phyloP scores from a whole-genome alignment of 2,329 filamentous ascomycete species.

The Ascosphaera acerosa region DNA sequence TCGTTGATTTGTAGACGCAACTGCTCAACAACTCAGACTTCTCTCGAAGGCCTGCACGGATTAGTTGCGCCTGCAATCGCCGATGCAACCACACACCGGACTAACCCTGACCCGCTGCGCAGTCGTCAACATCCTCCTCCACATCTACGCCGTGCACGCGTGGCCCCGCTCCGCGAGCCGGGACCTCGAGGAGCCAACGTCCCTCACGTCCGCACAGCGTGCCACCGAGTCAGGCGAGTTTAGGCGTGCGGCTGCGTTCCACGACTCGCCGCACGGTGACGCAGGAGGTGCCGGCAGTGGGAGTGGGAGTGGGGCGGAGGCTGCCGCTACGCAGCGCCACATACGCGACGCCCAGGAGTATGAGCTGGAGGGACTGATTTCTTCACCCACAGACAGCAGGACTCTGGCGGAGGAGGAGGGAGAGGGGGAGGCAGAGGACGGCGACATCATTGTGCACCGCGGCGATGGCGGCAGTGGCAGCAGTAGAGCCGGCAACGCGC shows the following conservation, averaged over 20 bases:
- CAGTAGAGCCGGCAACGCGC: too few relatives aligned
- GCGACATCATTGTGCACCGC: too few relatives aligned
- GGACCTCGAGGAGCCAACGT: constrained; percentile 1
- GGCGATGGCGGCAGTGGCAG: too few relatives aligned
- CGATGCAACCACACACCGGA: constrained; percentile 4
- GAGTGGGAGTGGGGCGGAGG: constrained; percentile 14
- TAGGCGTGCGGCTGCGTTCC: neutral
- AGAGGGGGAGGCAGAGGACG: too few relatives aligned
- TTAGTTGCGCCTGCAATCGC: too few relatives aligned
- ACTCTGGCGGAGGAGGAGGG: constrained; percentile 11
- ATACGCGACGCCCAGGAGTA: constrained; percentile 74
- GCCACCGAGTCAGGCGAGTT: constrained; percentile 3
- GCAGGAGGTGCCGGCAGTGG: constrained; percentile 17
- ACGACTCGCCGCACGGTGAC: neutral
- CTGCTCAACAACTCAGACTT: too few relatives aligned
- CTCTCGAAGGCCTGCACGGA: too few relatives aligned
- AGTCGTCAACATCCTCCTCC: constrained; percentile 63
- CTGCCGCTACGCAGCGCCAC: constrained; percentile 19
- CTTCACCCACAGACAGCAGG: constrained; percentile 9
- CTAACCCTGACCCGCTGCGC: constrained; percentile 3
- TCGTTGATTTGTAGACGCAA: too few relatives aligned
- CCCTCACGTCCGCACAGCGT: constrained; percentile 2
- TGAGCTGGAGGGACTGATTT: constrained; percentile 62
- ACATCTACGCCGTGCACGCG: constrained; percentile 48
- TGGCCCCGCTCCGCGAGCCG: constrained; percentile 17